Percentiles rank a stretch among this genome's conserved stretches.
These are phyloP conservation scores for Echites panduratus DNA, from an alignment of 257 asterid species.

Conservation along the genomic window DNA sequence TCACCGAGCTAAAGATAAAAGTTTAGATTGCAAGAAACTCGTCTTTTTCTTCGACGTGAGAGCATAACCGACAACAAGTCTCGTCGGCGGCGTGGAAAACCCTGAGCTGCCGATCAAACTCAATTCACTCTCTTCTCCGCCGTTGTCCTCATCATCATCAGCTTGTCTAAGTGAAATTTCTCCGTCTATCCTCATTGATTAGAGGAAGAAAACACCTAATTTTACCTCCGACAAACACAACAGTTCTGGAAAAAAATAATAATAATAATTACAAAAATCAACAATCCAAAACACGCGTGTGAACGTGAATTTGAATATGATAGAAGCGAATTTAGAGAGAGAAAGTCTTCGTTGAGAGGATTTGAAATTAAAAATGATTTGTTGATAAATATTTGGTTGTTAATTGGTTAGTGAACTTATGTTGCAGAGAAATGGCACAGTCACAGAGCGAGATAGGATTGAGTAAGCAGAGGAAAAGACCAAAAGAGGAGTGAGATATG, in stretches of 20 bases:
- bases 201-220: background rate
- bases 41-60: conserved; percentile 59
- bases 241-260: background rate
- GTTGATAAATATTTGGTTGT: background rate
- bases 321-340: background rate
- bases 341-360: background rate
- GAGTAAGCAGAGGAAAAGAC: too few relatives aligned
- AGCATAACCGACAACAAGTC: conserved; percentile 56
- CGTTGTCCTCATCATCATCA: conserved; percentile 16
- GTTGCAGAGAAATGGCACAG: conserved; percentile 14
- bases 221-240: background rate
- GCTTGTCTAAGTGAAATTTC: conserved; percentile 10
- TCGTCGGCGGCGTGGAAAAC: conserved; percentile 20
- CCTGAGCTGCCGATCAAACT: conserved; percentile 5
- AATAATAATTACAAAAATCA: too few relatives aligned
- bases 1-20: conserved; percentile 57
- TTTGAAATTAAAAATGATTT: background rate
- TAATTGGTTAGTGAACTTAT: background rate
- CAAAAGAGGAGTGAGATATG: too few relatives aligned
- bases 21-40: conserved; percentile 61
- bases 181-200: conserved; percentile 14
- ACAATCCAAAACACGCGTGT: background rate
- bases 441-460: background rate
- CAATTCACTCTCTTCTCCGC: background rate
- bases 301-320: background rate